Conservation (phyloP, 768 basidiomycete species). For the Calvatia gigantea region DNA sequence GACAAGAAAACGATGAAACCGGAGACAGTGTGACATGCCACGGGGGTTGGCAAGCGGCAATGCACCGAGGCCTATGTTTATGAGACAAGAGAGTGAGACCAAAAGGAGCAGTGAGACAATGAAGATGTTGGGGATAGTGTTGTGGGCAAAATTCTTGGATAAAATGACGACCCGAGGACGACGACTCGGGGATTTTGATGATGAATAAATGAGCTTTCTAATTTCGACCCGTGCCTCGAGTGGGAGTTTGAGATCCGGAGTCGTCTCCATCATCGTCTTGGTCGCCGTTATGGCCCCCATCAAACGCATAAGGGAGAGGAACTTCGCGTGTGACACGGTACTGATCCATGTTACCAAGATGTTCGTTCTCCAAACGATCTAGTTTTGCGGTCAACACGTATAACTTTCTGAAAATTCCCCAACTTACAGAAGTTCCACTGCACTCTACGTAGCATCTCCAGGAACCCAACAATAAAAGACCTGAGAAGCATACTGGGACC, state of each 20-base stretch:
- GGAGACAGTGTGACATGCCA: no score
- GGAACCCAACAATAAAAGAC: constrained; percentile 60
- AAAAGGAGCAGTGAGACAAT: background rate
- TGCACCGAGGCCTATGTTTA: background rate
- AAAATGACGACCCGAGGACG: no score
- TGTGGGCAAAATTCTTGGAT: background rate
- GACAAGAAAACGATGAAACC: no score
- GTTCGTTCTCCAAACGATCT: constrained; percentile 68
- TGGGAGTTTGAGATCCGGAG: background rate
- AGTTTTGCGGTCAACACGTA: background rate
- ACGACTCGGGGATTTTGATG: background rate
- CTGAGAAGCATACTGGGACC: constrained; percentile 50
- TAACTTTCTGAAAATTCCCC: background rate
- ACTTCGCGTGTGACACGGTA: constrained; percentile 87
- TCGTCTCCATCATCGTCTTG: constrained; percentile 35
- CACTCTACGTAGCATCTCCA: constrained; percentile 78
- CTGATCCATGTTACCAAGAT: constrained; percentile 89
- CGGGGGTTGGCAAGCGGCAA: no score
- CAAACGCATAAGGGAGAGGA: constrained; percentile 72
- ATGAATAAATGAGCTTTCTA: background rate
- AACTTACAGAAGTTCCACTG: constrained; percentile 91
- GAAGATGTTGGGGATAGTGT: background rate
- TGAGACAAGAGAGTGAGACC: background rate
- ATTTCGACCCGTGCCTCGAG: background rate
- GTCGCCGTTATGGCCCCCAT: constrained; percentile 46